Percentiles rank a stretch among this genome's conserved stretches.
These are phyloP conservation scores for Ceratobasidium theobromae DNA, from an alignment of 1,284 basidiomycete genomes.

Conservation along the genomic window DNA sequence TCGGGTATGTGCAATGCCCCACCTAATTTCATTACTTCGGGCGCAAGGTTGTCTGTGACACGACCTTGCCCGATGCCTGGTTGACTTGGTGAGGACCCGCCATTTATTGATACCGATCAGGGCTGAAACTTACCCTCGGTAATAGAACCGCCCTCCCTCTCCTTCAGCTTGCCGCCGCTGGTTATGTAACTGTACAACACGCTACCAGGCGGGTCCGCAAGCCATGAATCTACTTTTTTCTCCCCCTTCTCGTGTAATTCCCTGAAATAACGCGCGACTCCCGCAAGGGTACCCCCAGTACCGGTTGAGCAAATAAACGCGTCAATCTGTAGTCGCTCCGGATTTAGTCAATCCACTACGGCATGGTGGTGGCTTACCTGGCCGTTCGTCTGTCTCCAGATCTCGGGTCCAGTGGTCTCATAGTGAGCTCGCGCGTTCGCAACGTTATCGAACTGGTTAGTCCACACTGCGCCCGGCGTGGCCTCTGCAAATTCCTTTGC, in stretches of 20 bases:
- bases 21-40: conserved; percentile 76
- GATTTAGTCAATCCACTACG: background rate
- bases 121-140: conserved; percentile 73
- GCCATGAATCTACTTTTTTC: conserved; percentile 85
- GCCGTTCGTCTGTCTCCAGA: conserved; percentile 88
- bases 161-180: conserved; percentile 77
- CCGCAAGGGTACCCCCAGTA: conserved; percentile 94
- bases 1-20: conserved; percentile 89
- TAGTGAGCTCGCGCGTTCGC: conserved; percentile 92
- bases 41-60: conserved; percentile 90
- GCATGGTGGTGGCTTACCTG: conserved; percentile 39
- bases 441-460: conserved; percentile 97
- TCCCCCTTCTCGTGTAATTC: conserved; percentile 61
- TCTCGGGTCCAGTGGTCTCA: conserved; percentile 90
- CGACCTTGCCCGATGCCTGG: conserved; percentile 95
- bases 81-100: conserved; percentile 30
- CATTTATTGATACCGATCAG: background rate
- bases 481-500: conserved; percentile 83
- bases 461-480: conserved; percentile 95
- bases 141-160: conserved; percentile 87
- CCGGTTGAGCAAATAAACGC: conserved; percentile 94
- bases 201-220: conserved; percentile 96
- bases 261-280: conserved; percentile 81
- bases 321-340: conserved; percentile 53
- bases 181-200: conserved; percentile 86